These are phyloP conservation scores for Claviceps sp. DNA, from an alignment of 2,329 filamentous ascomycete species.

Conservation along the genomic window DNA sequence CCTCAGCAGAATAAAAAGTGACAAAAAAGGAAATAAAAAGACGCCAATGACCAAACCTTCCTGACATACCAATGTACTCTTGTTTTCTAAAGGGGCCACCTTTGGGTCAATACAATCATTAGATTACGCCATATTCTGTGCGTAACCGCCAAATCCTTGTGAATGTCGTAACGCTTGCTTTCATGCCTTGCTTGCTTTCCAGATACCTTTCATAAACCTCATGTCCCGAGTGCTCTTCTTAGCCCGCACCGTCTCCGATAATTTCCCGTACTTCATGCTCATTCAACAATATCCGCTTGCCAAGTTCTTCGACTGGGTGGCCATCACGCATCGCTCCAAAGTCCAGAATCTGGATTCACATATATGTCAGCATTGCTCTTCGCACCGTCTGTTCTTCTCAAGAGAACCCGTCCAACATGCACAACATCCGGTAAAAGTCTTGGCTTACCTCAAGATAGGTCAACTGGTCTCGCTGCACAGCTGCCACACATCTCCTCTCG, in stretches of 20 bases:
- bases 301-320: constrained; percentile 60
- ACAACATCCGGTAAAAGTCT: not conserved
- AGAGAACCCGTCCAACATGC: no score
- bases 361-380: not conserved
- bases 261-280: constrained; percentile 38
- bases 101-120: constrained; percentile 1
- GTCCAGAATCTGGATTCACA: constrained; percentile 63
- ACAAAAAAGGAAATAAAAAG: no score
- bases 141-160: not conserved
- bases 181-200: not conserved
- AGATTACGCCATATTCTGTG: not conserved
- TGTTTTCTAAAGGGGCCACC: not conserved
- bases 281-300: constrained; percentile 60
- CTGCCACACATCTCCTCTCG: constrained; percentile 84
- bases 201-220: not conserved
- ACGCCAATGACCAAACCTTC: no score
- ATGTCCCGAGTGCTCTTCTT: not conserved
- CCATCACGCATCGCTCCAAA: constrained; percentile 91
- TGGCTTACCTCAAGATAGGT: constrained; percentile 85
- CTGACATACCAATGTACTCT: no score
- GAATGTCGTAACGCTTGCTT: constrained; percentile 2
- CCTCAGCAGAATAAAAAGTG: no score
- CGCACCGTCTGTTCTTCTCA: no score
- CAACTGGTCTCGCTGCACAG: constrained; percentile 80
- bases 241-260: constrained; percentile 28